Conservation (phyloP, 1,284 basidiomycete genomes). For the Apiotrichum gracile region DNA sequence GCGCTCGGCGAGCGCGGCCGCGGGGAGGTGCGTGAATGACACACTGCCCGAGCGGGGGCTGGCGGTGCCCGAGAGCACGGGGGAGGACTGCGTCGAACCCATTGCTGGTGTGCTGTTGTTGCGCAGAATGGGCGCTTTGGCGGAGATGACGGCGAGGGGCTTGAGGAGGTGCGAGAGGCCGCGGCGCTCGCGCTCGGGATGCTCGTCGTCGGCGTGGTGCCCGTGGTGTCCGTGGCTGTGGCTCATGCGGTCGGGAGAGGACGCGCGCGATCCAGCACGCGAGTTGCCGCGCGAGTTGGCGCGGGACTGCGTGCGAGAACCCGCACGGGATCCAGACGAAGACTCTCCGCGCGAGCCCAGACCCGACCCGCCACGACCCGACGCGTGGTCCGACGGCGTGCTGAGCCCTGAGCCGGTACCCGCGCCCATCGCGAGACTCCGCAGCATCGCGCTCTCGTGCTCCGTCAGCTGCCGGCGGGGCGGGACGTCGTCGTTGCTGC, state of each 20-base stretch:
- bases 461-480: conserved; percentile 54
- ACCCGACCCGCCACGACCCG: no score
- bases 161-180: conserved; percentile 20
- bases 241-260: conserved; percentile 44
- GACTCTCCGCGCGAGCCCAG: conserved; percentile 30
- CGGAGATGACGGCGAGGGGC: conserved; percentile 7
- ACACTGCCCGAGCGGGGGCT: conserved; percentile 1
- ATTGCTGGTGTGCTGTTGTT: not conserved
- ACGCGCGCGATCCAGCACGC: conserved; percentile 49
- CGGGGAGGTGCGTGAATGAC: conserved; percentile 18
- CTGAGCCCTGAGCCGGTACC: conserved; percentile 1
- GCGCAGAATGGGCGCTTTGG: conserved; percentile 16
- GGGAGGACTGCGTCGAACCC: not conserved
- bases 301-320: conserved; percentile 49
- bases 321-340: conserved; percentile 48
- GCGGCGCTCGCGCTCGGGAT: conserved; percentile 1
- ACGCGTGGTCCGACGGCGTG: not conserved
- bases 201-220: not conserved
- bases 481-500: conserved; percentile 31
- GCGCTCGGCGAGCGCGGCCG: not conserved
- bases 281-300: conserved; percentile 47
- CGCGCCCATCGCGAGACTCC: conserved; percentile 50
- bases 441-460: conserved; percentile 70
- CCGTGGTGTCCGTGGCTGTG: conserved; percentile 3
- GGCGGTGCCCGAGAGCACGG: not conserved